A percentile compares a stretch with the other conserved stretches of the same genome.
Evolutionary conservation across 805 yeast species (phyloP).

Genomic region (Candida tibetensis): DNA sequence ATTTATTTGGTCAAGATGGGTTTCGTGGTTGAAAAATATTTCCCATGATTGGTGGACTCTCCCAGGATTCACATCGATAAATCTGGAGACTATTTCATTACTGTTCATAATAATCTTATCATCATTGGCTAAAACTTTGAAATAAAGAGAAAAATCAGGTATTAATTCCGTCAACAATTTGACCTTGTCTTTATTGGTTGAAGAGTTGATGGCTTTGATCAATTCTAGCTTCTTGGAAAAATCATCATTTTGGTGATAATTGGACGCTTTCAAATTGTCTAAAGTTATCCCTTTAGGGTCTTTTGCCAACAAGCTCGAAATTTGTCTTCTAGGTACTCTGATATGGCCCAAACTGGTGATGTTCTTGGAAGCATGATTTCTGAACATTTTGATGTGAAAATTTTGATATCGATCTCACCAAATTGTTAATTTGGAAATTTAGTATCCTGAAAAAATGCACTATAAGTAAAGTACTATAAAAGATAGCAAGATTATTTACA

Average conservation of each 20-base stretch:
- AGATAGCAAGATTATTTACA: no score
- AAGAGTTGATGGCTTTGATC: conserved; percentile 8
- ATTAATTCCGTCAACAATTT: conserved; percentile 8
- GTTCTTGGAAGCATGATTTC: background rate
- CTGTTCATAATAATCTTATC: background rate
- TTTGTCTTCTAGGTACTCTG: background rate
- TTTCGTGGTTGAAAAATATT: conserved; percentile 27
- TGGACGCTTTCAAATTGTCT: background rate
- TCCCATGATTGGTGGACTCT: conserved; percentile 52
- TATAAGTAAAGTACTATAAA: no score
- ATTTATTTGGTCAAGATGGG: conserved; percentile 13
- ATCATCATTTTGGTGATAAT: conserved; percentile 3
- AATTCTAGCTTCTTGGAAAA: conserved; percentile 3
- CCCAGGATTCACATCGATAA: conserved; percentile 50
- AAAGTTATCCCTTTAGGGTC: conserved; percentile 9
- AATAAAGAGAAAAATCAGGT: conserved; percentile 12
- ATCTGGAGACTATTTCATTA: conserved; percentile 10
- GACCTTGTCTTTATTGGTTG: conserved; percentile 8
- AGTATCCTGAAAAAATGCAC: background rate
- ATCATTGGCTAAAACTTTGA: conserved; percentile 3
- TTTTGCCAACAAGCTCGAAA: conserved; percentile 1
- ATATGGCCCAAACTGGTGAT: background rate
- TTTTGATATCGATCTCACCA: background rate
- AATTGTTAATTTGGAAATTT: background rate
- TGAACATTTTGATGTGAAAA: background rate